Base-by-base conservation (phyloP, 148 eudicot species). In the Drosera capensis region DNA sequence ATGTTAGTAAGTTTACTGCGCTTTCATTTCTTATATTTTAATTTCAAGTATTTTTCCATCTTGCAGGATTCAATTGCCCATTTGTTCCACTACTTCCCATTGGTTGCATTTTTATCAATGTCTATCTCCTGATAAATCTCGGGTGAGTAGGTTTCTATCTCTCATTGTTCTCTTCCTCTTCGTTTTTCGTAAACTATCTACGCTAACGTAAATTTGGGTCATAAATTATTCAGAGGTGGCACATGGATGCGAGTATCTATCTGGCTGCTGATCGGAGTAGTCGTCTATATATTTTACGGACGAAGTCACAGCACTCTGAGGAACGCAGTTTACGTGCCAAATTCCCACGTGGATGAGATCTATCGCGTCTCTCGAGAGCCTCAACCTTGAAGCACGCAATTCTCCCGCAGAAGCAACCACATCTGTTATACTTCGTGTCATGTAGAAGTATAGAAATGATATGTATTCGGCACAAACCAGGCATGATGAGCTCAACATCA, bases 21-120 rank as follows among this genome's bases (percentile, higher is more conserved):
- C n/a, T 18, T 36, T 14, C 40, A 28, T 54, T 18, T 14, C 14
- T 62, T 48, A n/a, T n/a, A n/a, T n/a, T n/a, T n/a, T n/a, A n/a
- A n/a, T n/a, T n/a, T n/a, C n/a, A n/a, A n/a, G n/a, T n/a, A n/a
- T n/a, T n/a, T n/a, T n/a, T n/a, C n/a, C n/a, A n/a, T n/a, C n/a
- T n/a, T n/a, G n/a, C 78, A 88, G 97, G 97, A 56, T 88, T 88
- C 71, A 67, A 70, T 36, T 88, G 97, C 67, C 97, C 94, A 5
- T 64, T 71, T 22, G 77, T 88, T 52, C 97, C 97, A 0, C 40
- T 80, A 57, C 70, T 88, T 20, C 97, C 97, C 41, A 68, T 88
- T 39, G 66, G 64, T 47, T 72, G 73, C 63, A 75, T 88, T 51
- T 82, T 88, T 57, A 71, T 88, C 77, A 88, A 88, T 45, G 66